phyloP scores from a whole-genome alignment of 805 yeast genomes.

The Millerozyma acaciae region DNA sequence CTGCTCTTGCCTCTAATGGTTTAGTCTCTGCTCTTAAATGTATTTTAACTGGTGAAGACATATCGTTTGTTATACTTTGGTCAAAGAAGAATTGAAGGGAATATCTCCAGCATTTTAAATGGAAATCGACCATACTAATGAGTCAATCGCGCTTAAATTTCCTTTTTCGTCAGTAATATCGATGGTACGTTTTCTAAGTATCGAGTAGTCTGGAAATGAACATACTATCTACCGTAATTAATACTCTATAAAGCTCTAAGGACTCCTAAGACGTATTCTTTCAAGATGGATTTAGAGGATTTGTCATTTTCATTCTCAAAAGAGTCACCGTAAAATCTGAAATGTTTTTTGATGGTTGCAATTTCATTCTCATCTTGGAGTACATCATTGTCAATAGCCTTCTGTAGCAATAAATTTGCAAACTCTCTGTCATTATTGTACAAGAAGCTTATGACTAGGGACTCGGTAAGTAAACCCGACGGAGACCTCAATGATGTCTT shows the following conservation, averaged over 20 bases:
- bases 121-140: no score
- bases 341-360: conserved; percentile 36
- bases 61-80: not conserved
- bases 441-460: conserved; percentile 42
- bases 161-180: conserved; percentile 2
- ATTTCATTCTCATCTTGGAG: conserved; percentile 39
- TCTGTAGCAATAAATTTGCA: conserved; percentile 48
- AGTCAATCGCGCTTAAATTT: conserved; percentile 6
- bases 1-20: conserved; percentile 97
- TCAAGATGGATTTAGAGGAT: conserved; percentile 28
- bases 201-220: not conserved
- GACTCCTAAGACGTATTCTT: conserved; percentile 15
- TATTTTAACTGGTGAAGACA: conserved; percentile 47
- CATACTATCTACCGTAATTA: not conserved
- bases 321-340: conserved; percentile 52
- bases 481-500: conserved; percentile 32
- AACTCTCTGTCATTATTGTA: conserved; percentile 49
- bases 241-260: conserved; percentile 8
- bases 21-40: conserved; percentile 97
- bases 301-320: conserved; percentile 36
- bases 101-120: no score
- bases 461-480: conserved; percentile 43
- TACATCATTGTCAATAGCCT: conserved; percentile 35
- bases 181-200: not conserved
- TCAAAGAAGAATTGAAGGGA: not conserved